A percentile compares a stretch with the other conserved stretches of the same genome.
These are phyloP conservation scores for Fusarium ramigenum DNA, from an alignment of 2,329 filamentous ascomycete genomes.

Conservation along the genomic window DNA sequence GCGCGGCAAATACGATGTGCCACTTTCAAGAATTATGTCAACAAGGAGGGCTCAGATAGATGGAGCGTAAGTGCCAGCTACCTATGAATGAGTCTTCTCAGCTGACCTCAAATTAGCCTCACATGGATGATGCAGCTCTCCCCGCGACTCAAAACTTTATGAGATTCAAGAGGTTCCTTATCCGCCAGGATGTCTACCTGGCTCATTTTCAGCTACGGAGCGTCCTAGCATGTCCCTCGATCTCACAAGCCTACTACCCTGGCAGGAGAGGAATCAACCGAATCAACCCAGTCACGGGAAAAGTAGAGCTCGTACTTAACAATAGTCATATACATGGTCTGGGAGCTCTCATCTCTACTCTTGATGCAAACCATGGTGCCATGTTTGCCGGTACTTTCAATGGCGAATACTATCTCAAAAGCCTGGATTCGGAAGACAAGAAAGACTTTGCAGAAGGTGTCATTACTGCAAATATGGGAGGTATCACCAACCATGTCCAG, in stretches of 20 bases:
- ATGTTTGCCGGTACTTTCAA: slow-evolving; percentile 68
- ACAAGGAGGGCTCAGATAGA: slow-evolving; percentile 57
- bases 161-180: slow-evolving; percentile 65
- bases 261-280: slow-evolving; percentile 59
- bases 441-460: slow-evolving; percentile 54
- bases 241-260: slow-evolving; percentile 67
- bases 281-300: slow-evolving; percentile 61
- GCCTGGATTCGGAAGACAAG: slow-evolving; percentile 53
- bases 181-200: slow-evolving; percentile 62
- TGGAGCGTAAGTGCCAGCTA: slow-evolving; percentile 56
- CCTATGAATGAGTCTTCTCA: neutral
- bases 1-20: slow-evolving; percentile 58
- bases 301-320: slow-evolving; percentile 56
- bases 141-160: slow-evolving; percentile 61
- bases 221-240: slow-evolving; percentile 65
- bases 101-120: slow-evolving; percentile 28
- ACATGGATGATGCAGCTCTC: slow-evolving; percentile 42
- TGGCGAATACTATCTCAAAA: slow-evolving; percentile 63
- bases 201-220: slow-evolving; percentile 75
- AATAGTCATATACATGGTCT: slow-evolving; percentile 51
- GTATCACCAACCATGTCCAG: slow-evolving; percentile 73
- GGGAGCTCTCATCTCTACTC: slow-evolving; percentile 58
- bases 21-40: slow-evolving; percentile 68
- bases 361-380: slow-evolving; percentile 63
- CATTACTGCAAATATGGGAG: slow-evolving; percentile 59